phyloP scores from a whole-genome alignment of 345 rosid species.

The Xanthoceras sorbifolium region DNA sequence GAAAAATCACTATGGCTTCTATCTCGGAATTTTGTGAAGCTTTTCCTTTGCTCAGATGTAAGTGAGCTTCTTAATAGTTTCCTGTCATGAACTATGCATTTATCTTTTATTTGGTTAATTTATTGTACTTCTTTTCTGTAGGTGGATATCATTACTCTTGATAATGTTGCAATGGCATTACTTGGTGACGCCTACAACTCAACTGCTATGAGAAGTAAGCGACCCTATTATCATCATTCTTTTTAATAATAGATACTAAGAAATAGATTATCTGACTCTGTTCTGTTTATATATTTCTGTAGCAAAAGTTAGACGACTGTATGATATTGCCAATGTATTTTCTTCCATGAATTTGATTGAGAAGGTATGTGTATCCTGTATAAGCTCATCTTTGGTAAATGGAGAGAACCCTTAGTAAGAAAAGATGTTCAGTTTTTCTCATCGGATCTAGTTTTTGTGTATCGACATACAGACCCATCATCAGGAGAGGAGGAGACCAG shows the following conservation, averaged over 20 bases:
- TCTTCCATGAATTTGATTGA: conserved; percentile 75
- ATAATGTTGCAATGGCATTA: conserved; percentile 62
- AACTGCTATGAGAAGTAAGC: conserved; percentile 66
- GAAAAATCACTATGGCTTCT: conserved; percentile 73
- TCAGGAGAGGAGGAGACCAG: conserved; percentile 69
- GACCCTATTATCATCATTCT: conserved; percentile 5
- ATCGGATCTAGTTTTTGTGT: conserved; percentile 17
- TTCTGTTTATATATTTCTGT: conserved; percentile 29
- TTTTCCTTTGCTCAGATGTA: conserved; percentile 78
- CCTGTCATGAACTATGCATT: background rate
- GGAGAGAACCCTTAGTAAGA: background rate
- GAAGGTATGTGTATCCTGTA: conserved; percentile 47
- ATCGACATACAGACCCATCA: conserved; percentile 57
- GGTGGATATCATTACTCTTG: conserved; percentile 69
- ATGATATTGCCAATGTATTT: conserved; percentile 85
- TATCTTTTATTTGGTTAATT: conserved; percentile 3
- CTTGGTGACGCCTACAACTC: conserved; percentile 56
- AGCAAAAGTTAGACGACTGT: conserved; percentile 83
- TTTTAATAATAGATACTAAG: background rate
- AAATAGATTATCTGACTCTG: conserved; percentile 7
- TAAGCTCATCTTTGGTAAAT: background rate
- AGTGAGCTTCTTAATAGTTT: conserved; percentile 30
- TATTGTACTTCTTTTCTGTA: conserved; percentile 27
- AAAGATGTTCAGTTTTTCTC: background rate
- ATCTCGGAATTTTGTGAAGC: conserved; percentile 79